Evolutionary conservation across 2,329 filamentous ascomycete species (phyloP).

Genomic region (Periconia sp.): DNA sequence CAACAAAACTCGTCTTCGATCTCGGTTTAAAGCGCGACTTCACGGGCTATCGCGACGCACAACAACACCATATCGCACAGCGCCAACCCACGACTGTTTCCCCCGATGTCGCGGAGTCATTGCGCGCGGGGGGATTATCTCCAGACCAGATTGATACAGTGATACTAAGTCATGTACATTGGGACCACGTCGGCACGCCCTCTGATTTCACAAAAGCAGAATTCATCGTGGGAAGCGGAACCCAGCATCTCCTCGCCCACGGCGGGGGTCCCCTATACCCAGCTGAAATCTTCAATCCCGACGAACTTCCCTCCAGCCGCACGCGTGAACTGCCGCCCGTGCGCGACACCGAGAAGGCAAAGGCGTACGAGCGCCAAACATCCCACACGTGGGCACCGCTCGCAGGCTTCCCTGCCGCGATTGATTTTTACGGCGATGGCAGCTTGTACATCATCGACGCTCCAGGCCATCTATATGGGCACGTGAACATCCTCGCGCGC

Average conservation of each 20-base stretch:
- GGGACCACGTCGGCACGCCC: slow-evolving; percentile 65
- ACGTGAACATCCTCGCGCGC: slow-evolving; percentile 58
- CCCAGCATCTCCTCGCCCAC: slow-evolving; percentile 31
- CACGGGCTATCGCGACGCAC: slow-evolving; percentile 50
- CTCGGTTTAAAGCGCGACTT: slow-evolving; percentile 58
- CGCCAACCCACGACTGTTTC: slow-evolving; percentile 53
- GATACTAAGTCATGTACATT: slow-evolving; percentile 62
- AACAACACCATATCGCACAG: slow-evolving; percentile 54
- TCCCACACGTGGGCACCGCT: slow-evolving; percentile 50
- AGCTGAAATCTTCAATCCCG: slow-evolving; percentile 50
- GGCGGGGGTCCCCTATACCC: slow-evolving; percentile 48
- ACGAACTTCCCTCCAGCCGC: slow-evolving; percentile 50
- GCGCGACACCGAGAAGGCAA: slow-evolving; percentile 14
- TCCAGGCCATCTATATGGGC: slow-evolving; percentile 60
- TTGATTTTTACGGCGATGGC: slow-evolving; percentile 58
- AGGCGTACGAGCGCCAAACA: slow-evolving; percentile 17
- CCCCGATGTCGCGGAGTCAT: slow-evolving; percentile 51
- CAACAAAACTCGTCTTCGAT: slow-evolving; percentile 58
- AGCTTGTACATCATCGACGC: slow-evolving; percentile 56
- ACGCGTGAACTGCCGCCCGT: slow-evolving; percentile 52
- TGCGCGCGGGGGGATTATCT: slow-evolving; percentile 46
- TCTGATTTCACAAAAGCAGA: slow-evolving; percentile 56
- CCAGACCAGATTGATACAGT: slow-evolving; percentile 48
- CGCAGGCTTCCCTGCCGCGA: slow-evolving; percentile 50
- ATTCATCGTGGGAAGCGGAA: slow-evolving; percentile 57